Percentiles rank a stretch among this genome's conserved stretches.
Evolutionary conservation across 2,329 filamentous ascomycete genomes (phyloP).

Genomic region (Fusarium setosum): DNA sequence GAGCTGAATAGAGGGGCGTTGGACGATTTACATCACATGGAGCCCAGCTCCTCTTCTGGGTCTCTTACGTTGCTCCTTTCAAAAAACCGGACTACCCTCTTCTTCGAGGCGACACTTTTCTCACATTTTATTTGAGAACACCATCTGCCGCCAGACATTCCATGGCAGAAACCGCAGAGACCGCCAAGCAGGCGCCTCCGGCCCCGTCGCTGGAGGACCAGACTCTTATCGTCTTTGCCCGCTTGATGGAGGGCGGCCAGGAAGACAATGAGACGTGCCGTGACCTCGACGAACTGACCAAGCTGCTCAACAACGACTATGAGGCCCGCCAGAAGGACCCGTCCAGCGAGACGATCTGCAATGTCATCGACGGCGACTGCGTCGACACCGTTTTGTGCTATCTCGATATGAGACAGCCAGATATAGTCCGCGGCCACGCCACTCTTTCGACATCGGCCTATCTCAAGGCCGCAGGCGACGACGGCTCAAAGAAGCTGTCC

Average conservation of each 20-base stretch:
- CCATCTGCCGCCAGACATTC: conserved; percentile 1
- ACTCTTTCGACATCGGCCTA: conserved; percentile 86
- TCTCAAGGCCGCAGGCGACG: conserved; percentile 79
- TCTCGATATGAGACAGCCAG: conserved; percentile 84
- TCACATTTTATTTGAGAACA: not conserved
- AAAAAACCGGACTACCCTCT: not conserved
- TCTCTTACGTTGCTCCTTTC: conserved; percentile 9
- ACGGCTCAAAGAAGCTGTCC: conserved; percentile 76
- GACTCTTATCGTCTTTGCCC: conserved; percentile 83
- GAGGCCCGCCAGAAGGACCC: conserved; percentile 57
- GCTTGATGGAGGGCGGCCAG: conserved; percentile 89
- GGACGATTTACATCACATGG: conserved; percentile 36
- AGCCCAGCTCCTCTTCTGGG: conserved; percentile 26
- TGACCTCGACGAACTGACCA: conserved; percentile 69
- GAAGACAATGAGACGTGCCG: conserved; percentile 79
- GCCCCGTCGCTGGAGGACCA: conserved; percentile 65
- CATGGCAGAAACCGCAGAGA: conserved; percentile 49
- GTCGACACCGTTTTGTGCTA: conserved; percentile 89
- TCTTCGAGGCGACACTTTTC: not conserved
- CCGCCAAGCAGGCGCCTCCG: conserved; percentile 47
- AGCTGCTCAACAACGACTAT: conserved; percentile 67
- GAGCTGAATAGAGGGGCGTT: conserved; percentile 28
- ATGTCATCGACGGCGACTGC: conserved; percentile 77
- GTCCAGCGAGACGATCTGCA: conserved; percentile 61
- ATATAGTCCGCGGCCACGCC: conserved; percentile 81